Conservation (phyloP, 805 yeast genomes). For the Saccharomycopsis guyanensis region DNA sequence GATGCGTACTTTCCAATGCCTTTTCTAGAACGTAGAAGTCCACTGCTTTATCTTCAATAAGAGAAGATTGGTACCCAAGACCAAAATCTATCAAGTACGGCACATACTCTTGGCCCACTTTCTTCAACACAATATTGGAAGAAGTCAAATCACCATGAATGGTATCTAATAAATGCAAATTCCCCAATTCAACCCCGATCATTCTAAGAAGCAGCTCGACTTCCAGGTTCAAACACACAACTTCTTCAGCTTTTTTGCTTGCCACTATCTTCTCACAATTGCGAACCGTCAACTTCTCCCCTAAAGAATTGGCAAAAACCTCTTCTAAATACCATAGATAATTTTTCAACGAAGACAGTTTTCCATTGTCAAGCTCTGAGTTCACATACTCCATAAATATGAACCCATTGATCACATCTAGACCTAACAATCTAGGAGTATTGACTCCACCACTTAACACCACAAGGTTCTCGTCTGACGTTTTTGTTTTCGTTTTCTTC, state of each 20-base stretch:
- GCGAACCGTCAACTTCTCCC: slow-evolving; percentile 15
- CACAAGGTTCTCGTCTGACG: not conserved
- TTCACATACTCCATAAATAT: slow-evolving; percentile 87
- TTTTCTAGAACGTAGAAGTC: slow-evolving; percentile 91
- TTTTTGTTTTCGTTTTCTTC: slow-evolving; percentile 1
- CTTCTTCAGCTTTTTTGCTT: slow-evolving; percentile 10
- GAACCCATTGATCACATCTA: slow-evolving; percentile 72
- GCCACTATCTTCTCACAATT: slow-evolving; percentile 19
- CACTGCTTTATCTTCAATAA: slow-evolving; percentile 94
- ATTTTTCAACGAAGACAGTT: slow-evolving; percentile 53
- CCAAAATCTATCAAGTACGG: slow-evolving; percentile 89
- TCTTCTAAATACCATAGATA: slow-evolving; percentile 59
- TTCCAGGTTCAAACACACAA: slow-evolving; percentile 24
- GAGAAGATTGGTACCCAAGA: slow-evolving; percentile 62
- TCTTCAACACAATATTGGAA: slow-evolving; percentile 65
- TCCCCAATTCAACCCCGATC: slow-evolving; percentile 65
- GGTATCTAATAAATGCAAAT: slow-evolving; percentile 66
- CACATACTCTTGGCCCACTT: slow-evolving; percentile 24
- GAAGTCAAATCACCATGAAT: slow-evolving; percentile 94
- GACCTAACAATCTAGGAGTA: slow-evolving; percentile 66
- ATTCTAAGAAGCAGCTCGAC: slow-evolving; percentile 38
- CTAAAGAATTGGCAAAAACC: slow-evolving; percentile 25
- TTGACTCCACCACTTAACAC: slow-evolving; percentile 36
- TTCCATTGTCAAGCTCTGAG: slow-evolving; percentile 41
- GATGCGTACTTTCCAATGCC: slow-evolving; percentile 87